phyloP scores from a whole-genome alignment of 1,284 basidiomycete species.

The Peniophora sp. region DNA sequence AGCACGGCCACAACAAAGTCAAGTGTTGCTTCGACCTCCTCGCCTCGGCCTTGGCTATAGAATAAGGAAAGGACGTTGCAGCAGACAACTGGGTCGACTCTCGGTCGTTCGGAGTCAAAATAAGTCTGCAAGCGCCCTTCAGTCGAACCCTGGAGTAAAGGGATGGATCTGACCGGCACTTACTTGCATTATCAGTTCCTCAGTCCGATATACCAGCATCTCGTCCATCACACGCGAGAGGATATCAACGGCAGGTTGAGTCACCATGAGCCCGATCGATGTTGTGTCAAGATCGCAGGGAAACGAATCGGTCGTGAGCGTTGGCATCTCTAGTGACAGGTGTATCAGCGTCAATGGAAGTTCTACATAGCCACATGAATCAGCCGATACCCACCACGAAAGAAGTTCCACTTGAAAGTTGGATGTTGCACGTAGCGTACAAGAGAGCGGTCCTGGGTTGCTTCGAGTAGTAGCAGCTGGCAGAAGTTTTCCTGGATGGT shows the following conservation, averaged over 20 bases:
- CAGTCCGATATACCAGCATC: slow-evolving; percentile 39
- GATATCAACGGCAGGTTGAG: slow-evolving; percentile 24
- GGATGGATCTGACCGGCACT: slow-evolving; percentile 1
- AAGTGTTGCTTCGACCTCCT: slow-evolving; percentile 36
- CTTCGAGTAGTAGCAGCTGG: slow-evolving; percentile 50
- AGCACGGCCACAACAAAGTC: slow-evolving; percentile 45
- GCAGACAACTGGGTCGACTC: slow-evolving; percentile 47
- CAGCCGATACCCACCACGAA: slow-evolving; percentile 28
- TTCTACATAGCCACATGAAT: background rate
- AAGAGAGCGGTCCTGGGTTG: slow-evolving; percentile 35
- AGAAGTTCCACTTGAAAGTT: slow-evolving; percentile 45
- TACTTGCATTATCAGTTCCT: slow-evolving; percentile 45
- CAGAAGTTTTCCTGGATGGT: slow-evolving; percentile 46
- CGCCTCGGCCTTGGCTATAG: slow-evolving; percentile 38
- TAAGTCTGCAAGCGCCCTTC: slow-evolving; percentile 33
- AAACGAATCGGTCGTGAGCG: slow-evolving; percentile 34
- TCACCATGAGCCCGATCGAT: slow-evolving; percentile 36
- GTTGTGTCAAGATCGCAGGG: slow-evolving; percentile 47
- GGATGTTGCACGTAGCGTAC: background rate
- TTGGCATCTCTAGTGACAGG: slow-evolving; percentile 25
- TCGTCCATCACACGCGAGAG: slow-evolving; percentile 42
- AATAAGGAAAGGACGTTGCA: slow-evolving; percentile 44
- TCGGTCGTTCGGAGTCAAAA: slow-evolving; percentile 42
- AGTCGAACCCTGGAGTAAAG: background rate
- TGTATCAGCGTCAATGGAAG: background rate